phyloP scores from a whole-genome alignment of 495 filamentous ascomycete species.

The Lophium mytilinum region DNA sequence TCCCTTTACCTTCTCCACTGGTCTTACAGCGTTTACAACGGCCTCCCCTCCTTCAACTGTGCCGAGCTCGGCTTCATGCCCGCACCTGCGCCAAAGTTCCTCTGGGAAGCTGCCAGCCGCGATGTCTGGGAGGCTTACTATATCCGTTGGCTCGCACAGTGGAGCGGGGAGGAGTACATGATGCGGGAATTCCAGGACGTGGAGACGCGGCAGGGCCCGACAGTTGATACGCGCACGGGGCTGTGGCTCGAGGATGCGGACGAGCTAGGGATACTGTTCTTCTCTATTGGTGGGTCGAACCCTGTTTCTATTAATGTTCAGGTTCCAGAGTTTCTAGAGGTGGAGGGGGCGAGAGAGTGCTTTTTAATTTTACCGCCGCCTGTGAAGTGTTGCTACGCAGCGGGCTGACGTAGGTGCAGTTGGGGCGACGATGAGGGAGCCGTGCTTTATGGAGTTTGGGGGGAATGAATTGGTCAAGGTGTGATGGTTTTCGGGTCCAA shows the following conservation, averaged over 20 bases:
- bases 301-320: no score
- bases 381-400: no score
- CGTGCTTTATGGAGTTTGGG: no score
- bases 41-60: slow-evolving; percentile 32
- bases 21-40: slow-evolving; percentile 35
- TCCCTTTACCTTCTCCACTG: slow-evolving; percentile 36
- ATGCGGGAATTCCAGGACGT: slow-evolving; percentile 35
- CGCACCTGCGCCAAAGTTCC: slow-evolving; percentile 33
- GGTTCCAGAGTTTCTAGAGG: no score
- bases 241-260: slow-evolving; percentile 37
- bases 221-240: slow-evolving; percentile 26
- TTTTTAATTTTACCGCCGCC: no score
- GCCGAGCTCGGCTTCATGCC: slow-evolving; percentile 35
- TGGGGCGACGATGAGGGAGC: no score
- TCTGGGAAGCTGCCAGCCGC: slow-evolving; percentile 35
- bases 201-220: slow-evolving; percentile 11
- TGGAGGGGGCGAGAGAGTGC: no score
- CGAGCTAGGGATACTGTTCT: slow-evolving; percentile 35
- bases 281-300: slow-evolving; percentile 27
- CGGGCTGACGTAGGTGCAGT: no score
- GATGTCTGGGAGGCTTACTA: slow-evolving; percentile 34
- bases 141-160: slow-evolving; percentile 33
- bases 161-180: slow-evolving; percentile 32
- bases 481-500: no score
- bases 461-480: no score